phyloP scores from a whole-genome alignment of 2,329 filamentous ascomycete species.

The Ophiostoma ips region DNA sequence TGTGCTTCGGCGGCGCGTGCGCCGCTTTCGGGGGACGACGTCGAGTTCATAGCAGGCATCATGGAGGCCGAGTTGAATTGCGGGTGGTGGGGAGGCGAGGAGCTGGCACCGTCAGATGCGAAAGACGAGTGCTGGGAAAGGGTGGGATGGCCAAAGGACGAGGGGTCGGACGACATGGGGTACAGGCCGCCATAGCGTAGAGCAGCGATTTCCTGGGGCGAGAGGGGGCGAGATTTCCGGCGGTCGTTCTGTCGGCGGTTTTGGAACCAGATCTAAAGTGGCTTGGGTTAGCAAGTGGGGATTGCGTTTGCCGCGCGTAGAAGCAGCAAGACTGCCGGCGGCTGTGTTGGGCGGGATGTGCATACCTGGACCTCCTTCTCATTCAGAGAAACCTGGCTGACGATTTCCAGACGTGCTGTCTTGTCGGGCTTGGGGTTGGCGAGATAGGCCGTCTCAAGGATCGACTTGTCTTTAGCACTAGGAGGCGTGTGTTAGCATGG shows the following conservation, averaged over 20 bases:
- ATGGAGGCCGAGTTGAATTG: conserved; percentile 7
- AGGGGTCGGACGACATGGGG: conserved; percentile 33
- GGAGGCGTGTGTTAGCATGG: conserved; percentile 2
- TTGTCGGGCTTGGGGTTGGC: conserved; percentile 87
- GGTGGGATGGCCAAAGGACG: conserved; percentile 14
- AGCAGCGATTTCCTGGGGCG: conserved; percentile 59
- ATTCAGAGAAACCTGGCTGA: conserved; percentile 71
- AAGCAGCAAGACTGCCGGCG: not conserved
- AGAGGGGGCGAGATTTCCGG: conserved; percentile 71
- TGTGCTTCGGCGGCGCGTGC: conserved; percentile 13
- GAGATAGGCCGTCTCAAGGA: conserved; percentile 75
- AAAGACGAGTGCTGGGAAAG: conserved; percentile 10
- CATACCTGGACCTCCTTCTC: conserved; percentile 95
- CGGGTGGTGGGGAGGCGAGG: conserved; percentile 11
- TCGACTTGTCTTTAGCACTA: conserved; percentile 76
- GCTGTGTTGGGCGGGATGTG: conserved; percentile 3
- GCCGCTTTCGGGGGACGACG: conserved; percentile 15
- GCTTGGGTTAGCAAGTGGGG: not conserved
- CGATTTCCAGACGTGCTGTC: conserved; percentile 68
- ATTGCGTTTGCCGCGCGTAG: not conserved
- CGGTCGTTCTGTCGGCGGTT: conserved; percentile 88
- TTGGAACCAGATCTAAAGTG: conserved; percentile 83
- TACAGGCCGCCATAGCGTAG: conserved; percentile 42
- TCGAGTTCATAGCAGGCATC: conserved; percentile 7
- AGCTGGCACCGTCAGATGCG: conserved; percentile 10